Percentiles rank a stretch among this genome's conserved stretches.
Evolutionary conservation across 164 flowering plant genomes (phyloP).

Genomic region (Hamamelis virginiana): DNA sequence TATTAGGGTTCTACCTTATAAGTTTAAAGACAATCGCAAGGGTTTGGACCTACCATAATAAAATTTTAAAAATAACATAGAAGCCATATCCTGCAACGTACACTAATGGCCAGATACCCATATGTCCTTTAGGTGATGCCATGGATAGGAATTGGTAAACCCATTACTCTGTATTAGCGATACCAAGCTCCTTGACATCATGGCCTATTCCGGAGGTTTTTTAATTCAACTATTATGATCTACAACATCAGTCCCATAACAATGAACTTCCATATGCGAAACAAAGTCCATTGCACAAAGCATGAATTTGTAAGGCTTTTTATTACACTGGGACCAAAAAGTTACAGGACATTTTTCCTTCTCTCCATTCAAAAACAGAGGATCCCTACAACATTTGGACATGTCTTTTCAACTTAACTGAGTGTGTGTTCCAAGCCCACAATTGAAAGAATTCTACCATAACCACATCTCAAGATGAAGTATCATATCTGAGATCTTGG

Average conservation of each 20-base stretch:
- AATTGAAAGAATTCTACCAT: background rate
- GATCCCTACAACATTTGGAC: background rate
- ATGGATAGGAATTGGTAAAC: too few species aligned
- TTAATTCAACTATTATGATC: background rate
- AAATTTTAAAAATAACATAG: too few species aligned
- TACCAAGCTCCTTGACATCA: too few species aligned
- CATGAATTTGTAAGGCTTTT: background rate
- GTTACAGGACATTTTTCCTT: background rate
- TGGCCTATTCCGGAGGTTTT: too few species aligned
- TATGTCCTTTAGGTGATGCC: too few species aligned
- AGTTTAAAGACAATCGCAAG: too few species aligned
- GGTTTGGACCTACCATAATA: too few species aligned
- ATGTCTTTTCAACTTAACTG: background rate
- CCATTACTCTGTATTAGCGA: too few species aligned
- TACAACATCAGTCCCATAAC: background rate
- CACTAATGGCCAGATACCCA: too few species aligned
- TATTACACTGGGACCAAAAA: background rate
- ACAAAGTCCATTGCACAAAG: background rate
- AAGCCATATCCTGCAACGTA: too few species aligned
- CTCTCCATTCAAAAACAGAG: background rate
- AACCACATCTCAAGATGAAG: slow-evolving; percentile 11
- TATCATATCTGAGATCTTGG: slow-evolving; percentile 44
- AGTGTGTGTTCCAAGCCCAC: background rate
- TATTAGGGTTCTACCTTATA: too few species aligned
- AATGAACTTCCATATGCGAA: background rate